Evolutionary conservation across 2,329 filamentous ascomycete species (phyloP), one percentile per base, ranked within the genome.

Genomic region (Aureobasidium subglaciale): DNA sequence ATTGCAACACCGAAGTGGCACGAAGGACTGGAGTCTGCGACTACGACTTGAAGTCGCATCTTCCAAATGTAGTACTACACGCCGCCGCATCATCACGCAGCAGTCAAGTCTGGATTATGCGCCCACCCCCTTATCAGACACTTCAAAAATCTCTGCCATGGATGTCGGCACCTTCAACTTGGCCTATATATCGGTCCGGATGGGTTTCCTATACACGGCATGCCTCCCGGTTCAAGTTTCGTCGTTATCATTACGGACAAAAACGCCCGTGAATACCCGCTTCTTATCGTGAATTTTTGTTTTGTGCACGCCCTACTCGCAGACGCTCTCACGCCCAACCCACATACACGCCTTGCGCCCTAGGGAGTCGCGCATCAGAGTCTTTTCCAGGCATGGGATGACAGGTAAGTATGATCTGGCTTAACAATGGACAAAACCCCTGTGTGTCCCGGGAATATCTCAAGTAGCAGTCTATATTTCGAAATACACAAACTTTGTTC

Each of bases 271-370:
- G 32, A 40, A 52, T 22, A 52, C 48, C 48, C 48, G 48, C 48
- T 16, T 48, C 25, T 38, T 34, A 38, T 50, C 24, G 22, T 29
- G 35, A 22, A 50, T 27, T 43, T 43, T 29, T 29, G 10, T 40
- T 32, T 41, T 41, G 48, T 30, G 35, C 48, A 52, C 48, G 48
- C 48, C 48, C 48, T 52, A 52, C 35, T 27, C 22, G 32, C 43
- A 34, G 43, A 48, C 43, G 30, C 29, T 48, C n/a, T 18, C 43
- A 48, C 43, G 43, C 43, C 43, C 43, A 48, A 48, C 20, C 29
- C 43, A 16, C n/a, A 49, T n/a, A 52, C 48, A 52, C 48, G 48
- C 48, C 48, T 18, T 52, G 48, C 48, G 48, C 48, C 48, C 48
- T 52, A 52, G 35, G 35, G 48, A 52, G 48, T 52, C 27, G 15